These are phyloP conservation scores for Cryptosporidium baileyi DNA, from an alignment of 169 alveolate species.

Conservation along the genomic window DNA sequence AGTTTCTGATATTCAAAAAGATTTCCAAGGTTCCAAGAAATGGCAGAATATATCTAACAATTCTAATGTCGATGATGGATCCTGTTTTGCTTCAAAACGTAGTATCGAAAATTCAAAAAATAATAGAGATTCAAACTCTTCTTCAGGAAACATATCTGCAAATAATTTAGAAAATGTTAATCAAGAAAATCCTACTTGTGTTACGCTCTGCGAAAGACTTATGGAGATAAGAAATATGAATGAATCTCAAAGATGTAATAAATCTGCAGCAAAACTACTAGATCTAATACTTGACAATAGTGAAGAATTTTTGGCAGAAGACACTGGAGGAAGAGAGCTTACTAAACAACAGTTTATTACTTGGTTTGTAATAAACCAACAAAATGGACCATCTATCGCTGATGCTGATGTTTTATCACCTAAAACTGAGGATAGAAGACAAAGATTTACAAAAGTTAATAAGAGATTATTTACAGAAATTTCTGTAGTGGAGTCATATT, in stretches of 20 bases:
- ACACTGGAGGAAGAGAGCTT: slow-evolving; percentile 56
- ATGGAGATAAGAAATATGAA: slow-evolving; percentile 47
- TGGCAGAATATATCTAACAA: not conserved
- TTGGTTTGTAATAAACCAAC: slow-evolving; percentile 65
- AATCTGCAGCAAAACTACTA: slow-evolving; percentile 19
- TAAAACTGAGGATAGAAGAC: slow-evolving; percentile 26
- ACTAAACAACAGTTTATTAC: slow-evolving; percentile 68
- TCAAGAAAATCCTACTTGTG: slow-evolving; percentile 33
- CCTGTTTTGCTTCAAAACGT: not conserved
- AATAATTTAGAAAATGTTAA: not conserved
- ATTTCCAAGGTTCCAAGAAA: slow-evolving; percentile 1
- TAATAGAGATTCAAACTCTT: not conserved
- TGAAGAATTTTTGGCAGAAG: slow-evolving; percentile 59
- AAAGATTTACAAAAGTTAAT: slow-evolving; percentile 28
- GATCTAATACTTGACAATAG: slow-evolving; percentile 22
- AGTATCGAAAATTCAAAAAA: not conserved
- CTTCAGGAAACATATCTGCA: not conserved
- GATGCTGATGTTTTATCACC: slow-evolving; percentile 14
- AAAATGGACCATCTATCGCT: slow-evolving; percentile 61
- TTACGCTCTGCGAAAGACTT: slow-evolving; percentile 45
- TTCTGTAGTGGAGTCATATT: slow-evolving; percentile 20
- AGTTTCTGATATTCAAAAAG: not conserved
- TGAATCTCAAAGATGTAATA: slow-evolving; percentile 51
- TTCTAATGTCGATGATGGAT: slow-evolving; percentile 11
- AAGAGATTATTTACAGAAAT: slow-evolving; percentile 58